phyloP scores from a whole-genome alignment of 768 basidiomycete species.

The Boletus reticuloceps region DNA sequence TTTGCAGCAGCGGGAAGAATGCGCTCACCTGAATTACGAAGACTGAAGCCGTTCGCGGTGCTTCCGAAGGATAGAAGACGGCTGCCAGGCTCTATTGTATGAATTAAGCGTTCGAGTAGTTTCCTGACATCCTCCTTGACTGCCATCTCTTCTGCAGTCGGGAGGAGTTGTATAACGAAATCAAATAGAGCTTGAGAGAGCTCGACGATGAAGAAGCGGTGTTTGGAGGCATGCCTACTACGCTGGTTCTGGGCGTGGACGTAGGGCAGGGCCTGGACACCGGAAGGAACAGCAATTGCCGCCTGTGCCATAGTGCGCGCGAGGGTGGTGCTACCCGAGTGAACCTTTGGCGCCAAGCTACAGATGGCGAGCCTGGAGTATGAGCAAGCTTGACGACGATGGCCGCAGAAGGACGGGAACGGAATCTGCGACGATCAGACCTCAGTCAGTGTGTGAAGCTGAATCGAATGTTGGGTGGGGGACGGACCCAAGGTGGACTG shows the following conservation, averaged over 20 bases:
- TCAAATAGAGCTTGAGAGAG: conserved; percentile 90
- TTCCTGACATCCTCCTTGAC: conserved; percentile 97
- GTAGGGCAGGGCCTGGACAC: conserved; percentile 26
- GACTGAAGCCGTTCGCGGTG: conserved; percentile 95
- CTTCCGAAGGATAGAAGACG: conserved; percentile 92
- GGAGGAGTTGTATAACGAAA: conserved; percentile 90
- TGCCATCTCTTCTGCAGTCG: conserved; percentile 84
- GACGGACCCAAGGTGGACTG: conserved; percentile 16
- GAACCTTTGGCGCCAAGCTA: conserved; percentile 1
- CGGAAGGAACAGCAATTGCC: conserved; percentile 18
- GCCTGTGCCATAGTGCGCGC: conserved; percentile 28
- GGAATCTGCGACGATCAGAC: conserved; percentile 29
- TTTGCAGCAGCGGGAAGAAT: conserved; percentile 2
- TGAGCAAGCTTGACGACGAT: conserved; percentile 6
- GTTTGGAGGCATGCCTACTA: conserved; percentile 40
- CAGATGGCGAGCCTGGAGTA: neutral
- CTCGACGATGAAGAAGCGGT: conserved; percentile 67
- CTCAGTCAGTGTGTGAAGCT: conserved; percentile 17
- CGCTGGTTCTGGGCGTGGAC: conserved; percentile 36
- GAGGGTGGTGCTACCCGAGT: neutral
- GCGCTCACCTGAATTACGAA: conserved; percentile 84
- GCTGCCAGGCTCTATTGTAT: conserved; percentile 90
- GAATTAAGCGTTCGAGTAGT: conserved; percentile 91
- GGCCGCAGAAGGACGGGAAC: conserved; percentile 17
- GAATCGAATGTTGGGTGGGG: conserved; percentile 11